Conservation (phyloP, 139 green algal species). For the Pycnococcus provasolii region DNA sequence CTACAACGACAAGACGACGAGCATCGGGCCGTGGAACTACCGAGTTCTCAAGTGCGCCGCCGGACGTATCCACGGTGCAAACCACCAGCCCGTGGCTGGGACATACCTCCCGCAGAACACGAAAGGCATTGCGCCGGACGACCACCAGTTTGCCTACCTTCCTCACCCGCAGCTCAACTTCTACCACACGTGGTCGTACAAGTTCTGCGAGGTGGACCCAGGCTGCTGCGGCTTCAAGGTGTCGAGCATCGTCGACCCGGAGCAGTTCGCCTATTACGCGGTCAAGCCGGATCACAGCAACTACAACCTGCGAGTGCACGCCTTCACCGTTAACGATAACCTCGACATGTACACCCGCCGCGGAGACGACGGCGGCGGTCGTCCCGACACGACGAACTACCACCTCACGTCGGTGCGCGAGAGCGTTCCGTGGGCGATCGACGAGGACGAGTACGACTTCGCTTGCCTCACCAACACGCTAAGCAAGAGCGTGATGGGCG, state of each 20-base stretch:
- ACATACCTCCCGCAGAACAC: not conserved
- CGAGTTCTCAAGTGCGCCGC: constrained; percentile 17
- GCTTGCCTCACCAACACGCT: constrained; percentile 8
- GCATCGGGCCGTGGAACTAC: constrained; percentile 7
- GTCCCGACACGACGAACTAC: constrained; percentile 18
- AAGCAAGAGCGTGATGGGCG: constrained; percentile 6
- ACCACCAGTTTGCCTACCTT: constrained; percentile 9
- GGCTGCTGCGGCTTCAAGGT: constrained; percentile 26
- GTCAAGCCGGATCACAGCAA: constrained; percentile 27
- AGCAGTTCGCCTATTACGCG: constrained; percentile 21
- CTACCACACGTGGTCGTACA: constrained; percentile 23
- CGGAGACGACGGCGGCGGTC: constrained; percentile 1
- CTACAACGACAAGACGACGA: not conserved
- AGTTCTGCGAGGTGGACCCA: constrained; percentile 27
- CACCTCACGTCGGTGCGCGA: constrained; percentile 20
- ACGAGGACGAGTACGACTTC: constrained; percentile 24
- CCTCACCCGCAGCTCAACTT: constrained; percentile 14
- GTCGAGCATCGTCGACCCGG: constrained; percentile 13
- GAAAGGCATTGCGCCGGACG: constrained; percentile 4
- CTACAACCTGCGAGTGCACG: constrained; percentile 23
- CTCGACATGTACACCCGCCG: constrained; percentile 21
- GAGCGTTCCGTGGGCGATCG: constrained; percentile 25
- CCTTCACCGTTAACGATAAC: constrained; percentile 28
- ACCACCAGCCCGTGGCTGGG: not conserved
- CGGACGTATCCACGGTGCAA: not conserved